Conservation (phyloP, 306 rosid genomes). For the Oxytropis ochrocephala region DNA sequence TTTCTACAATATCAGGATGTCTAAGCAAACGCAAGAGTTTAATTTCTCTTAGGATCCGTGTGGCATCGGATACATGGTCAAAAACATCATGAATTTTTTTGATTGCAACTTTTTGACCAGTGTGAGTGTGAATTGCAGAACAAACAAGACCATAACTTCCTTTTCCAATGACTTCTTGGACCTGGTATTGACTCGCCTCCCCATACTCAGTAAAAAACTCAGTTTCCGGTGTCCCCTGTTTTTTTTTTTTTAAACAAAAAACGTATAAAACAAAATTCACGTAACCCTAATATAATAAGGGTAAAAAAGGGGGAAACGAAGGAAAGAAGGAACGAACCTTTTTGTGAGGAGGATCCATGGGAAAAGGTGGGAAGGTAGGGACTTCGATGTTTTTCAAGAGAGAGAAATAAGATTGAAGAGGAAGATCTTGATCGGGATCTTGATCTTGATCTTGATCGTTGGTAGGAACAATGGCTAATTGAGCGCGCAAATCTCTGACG, state of each 20-base stretch:
- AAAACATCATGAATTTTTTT: constrained; percentile 42
- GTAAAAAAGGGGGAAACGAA: not conserved
- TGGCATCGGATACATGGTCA: constrained; percentile 48
- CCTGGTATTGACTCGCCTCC: constrained; percentile 46
- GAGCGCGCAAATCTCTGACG: constrained; percentile 37
- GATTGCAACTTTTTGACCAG: constrained; percentile 35
- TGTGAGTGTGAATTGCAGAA: constrained; percentile 29
- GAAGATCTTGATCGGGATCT: not conserved
- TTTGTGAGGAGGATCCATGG: constrained; percentile 42
- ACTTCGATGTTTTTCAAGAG: constrained; percentile 34
- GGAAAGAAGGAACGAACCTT: constrained; percentile 8
- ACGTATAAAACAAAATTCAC: too few species aligned
- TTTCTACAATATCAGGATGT: constrained; percentile 42
- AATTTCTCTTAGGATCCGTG: constrained; percentile 36
- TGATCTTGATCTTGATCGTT: not conserved
- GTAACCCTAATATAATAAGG: too few species aligned
- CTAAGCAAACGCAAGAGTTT: constrained; percentile 37
- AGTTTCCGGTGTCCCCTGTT: constrained; percentile 59
- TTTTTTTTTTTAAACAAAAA: not conserved
- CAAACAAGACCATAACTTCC: constrained; percentile 47
- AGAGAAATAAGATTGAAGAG: constrained; percentile 16
- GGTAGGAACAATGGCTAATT: constrained; percentile 28
- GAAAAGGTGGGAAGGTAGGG: constrained; percentile 21
- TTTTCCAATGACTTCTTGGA: constrained; percentile 38
- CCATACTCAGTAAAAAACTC: constrained; percentile 97